Conservation (phyloP, 306 rosid genomes). For the Hippophae gyantsensis region DNA sequence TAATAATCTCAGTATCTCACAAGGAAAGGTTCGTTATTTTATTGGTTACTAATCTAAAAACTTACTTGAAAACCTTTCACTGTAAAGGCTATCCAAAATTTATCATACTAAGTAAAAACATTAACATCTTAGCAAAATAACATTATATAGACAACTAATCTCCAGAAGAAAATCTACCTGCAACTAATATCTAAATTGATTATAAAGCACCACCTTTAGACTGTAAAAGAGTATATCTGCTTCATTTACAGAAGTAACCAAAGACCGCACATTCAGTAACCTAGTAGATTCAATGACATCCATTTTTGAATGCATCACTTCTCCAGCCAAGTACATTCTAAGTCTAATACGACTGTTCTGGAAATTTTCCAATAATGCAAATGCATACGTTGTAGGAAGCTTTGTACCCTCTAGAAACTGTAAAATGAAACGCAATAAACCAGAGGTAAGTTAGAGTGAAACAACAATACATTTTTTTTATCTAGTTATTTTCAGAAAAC, state of each 20-base stretch:
- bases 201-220: slow-evolving; percentile 46
- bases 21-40: background rate
- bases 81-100: too few relatives aligned
- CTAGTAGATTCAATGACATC: slow-evolving; percentile 42
- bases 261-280: slow-evolving; percentile 41
- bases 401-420: slow-evolving; percentile 43
- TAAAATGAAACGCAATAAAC: slow-evolving; percentile 9
- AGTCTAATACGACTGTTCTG: slow-evolving; percentile 43
- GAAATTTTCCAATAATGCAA: slow-evolving; percentile 71
- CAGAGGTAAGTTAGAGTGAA: slow-evolving; percentile 10
- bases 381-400: slow-evolving; percentile 57
- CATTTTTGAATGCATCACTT: slow-evolving; percentile 33
- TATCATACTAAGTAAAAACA: too few relatives aligned
- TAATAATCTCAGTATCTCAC: background rate
- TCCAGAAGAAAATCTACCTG: too few relatives aligned
- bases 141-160: too few relatives aligned
- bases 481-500: too few relatives aligned
- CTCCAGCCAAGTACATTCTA: slow-evolving; percentile 72
- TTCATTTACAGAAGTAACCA: slow-evolving; percentile 42
- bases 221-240: slow-evolving; percentile 45
- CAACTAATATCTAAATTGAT: too few relatives aligned
- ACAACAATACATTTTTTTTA: background rate
- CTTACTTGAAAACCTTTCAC: background rate
- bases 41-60: background rate
- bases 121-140: too few relatives aligned